These are phyloP conservation scores for Chaetoceros muelleri DNA, from an alignment of 108 stramenopile species.

Conservation along the genomic window DNA sequence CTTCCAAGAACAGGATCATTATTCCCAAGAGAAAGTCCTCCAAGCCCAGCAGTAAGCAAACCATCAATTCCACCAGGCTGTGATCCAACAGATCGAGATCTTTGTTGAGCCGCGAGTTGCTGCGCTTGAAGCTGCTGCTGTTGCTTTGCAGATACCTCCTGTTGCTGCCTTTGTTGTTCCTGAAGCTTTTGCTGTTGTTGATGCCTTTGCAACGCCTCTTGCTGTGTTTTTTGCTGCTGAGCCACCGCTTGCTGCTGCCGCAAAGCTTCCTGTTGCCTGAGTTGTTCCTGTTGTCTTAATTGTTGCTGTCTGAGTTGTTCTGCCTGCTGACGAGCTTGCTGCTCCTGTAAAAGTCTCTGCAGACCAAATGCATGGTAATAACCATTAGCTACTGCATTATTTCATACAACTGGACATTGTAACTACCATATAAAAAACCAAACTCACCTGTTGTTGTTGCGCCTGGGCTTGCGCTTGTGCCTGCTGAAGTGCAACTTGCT, in stretches of 20 bases:
- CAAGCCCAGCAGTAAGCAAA: slow-evolving; percentile 48
- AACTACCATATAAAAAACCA: no score
- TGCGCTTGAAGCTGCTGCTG: slow-evolving; percentile 30
- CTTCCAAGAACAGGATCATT: slow-evolving; percentile 2
- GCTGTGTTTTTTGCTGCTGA: slow-evolving; percentile 34
- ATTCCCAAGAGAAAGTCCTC: slow-evolving; percentile 34
- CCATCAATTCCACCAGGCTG: slow-evolving; percentile 16
- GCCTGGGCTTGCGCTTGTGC: slow-evolving; percentile 9
- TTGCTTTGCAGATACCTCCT: slow-evolving; percentile 37
- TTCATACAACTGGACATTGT: neutral
- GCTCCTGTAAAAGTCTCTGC: slow-evolving; percentile 12
- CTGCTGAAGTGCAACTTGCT: slow-evolving; percentile 19
- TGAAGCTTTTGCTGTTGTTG: slow-evolving; percentile 41
- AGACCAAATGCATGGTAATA: neutral
- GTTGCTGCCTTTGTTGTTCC: slow-evolving; percentile 48
- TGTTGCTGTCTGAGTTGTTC: slow-evolving; percentile 32
- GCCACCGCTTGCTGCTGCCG: slow-evolving; percentile 39
- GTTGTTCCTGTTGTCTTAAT: slow-evolving; percentile 31
- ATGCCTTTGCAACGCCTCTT: slow-evolving; percentile 31
- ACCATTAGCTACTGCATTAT: neutral
- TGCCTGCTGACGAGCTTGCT: slow-evolving; percentile 42
- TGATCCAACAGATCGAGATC: slow-evolving; percentile 3
- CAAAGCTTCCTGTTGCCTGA: slow-evolving; percentile 38
- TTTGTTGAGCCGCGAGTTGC: slow-evolving; percentile 28
- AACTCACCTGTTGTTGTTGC: slow-evolving; percentile 22